Evolutionary conservation across 2,329 filamentous ascomycete species (phyloP).

Genomic region (Acrocalymma vagum): DNA sequence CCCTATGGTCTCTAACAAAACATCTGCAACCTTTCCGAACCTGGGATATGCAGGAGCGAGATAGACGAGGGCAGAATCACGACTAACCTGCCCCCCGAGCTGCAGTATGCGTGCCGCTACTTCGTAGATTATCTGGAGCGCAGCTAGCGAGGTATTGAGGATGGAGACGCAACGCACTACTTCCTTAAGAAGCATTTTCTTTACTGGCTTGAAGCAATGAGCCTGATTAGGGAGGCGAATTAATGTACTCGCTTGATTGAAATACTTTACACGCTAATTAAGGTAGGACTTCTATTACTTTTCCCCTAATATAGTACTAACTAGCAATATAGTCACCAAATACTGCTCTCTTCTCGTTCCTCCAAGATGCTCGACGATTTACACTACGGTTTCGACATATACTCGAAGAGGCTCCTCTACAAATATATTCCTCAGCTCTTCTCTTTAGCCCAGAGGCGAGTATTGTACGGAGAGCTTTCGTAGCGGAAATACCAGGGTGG

Average conservation of each 20-base stretch:
- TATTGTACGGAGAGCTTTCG: conserved; percentile 1
- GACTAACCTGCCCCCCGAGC: conserved; percentile 10
- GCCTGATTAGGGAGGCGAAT: conserved; percentile 36
- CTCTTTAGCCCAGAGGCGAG: conserved; percentile 8
- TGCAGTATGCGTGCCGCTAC: conserved; percentile 46
- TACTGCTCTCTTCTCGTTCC: conserved; percentile 1
- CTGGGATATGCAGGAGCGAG: conserved; percentile 4
- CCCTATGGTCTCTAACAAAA: conserved; percentile 38
- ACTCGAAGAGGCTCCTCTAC: conserved; percentile 7
- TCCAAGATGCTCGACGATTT: conserved; percentile 7
- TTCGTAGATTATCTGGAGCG: conserved; percentile 33
- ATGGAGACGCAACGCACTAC: conserved; percentile 30
- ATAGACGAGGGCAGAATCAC: conserved; percentile 5
- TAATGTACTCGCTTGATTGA: conserved; percentile 24
- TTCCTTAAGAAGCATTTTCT: conserved; percentile 51
- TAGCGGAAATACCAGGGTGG: conserved; percentile 1
- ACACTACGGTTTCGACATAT: background rate
- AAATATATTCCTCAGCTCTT: conserved; percentile 9
- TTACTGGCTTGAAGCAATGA: conserved; percentile 54
- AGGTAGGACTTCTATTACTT: conserved; percentile 10
- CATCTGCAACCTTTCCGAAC: conserved; percentile 39
- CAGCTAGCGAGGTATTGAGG: conserved; percentile 19
- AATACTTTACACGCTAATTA: conserved; percentile 9
- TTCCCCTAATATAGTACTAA: conserved; percentile 7
- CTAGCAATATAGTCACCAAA: conserved; percentile 9